Evolutionary conservation across 1,139 yeast species (phyloP).

Genomic region (Pichia inconspicua): DNA sequence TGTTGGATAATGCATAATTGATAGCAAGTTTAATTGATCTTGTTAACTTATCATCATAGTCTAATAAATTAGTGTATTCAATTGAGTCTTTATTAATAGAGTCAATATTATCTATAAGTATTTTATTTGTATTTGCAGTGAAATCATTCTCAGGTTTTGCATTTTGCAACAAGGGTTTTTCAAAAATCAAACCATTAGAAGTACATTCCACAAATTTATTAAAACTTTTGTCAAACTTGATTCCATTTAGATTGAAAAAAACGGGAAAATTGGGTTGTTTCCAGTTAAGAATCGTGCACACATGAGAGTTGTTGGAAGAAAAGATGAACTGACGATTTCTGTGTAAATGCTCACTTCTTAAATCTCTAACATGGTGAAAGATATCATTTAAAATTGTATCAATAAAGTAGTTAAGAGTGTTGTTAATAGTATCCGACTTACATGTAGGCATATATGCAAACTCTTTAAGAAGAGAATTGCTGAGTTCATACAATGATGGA

Average conservation of each 20-base stretch:
- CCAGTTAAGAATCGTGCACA: slow-evolving; percentile 92
- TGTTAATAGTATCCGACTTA: slow-evolving; percentile 15
- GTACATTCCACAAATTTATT: slow-evolving; percentile 30
- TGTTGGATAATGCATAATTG: slow-evolving; percentile 71
- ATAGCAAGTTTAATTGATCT: slow-evolving; percentile 55
- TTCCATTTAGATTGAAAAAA: slow-evolving; percentile 70
- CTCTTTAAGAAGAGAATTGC: slow-evolving; percentile 22
- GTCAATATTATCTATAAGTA: slow-evolving; percentile 28
- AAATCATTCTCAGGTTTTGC: slow-evolving; percentile 3
- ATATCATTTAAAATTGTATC: slow-evolving; percentile 66
- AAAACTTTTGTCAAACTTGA: slow-evolving; percentile 32
- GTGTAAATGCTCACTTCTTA: slow-evolving; percentile 30
- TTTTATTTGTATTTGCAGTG: slow-evolving; percentile 5
- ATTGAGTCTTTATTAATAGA: slow-evolving; percentile 30
- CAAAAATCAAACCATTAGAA: slow-evolving; percentile 30
- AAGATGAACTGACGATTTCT: slow-evolving; percentile 59
- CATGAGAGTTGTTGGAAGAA: slow-evolving; percentile 77
- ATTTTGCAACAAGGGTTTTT: not conserved
- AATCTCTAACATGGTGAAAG: slow-evolving; percentile 65
- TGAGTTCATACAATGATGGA: slow-evolving; percentile 48
- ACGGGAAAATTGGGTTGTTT: slow-evolving; percentile 98
- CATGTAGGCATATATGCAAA: slow-evolving; percentile 18
- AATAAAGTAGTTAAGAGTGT: slow-evolving; percentile 60
- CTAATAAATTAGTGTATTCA: slow-evolving; percentile 25
- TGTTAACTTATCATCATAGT: slow-evolving; percentile 31